Evolutionary conservation across 2,329 filamentous ascomycete species (phyloP).

Genomic region (Furcasterigmium furcatum): DNA sequence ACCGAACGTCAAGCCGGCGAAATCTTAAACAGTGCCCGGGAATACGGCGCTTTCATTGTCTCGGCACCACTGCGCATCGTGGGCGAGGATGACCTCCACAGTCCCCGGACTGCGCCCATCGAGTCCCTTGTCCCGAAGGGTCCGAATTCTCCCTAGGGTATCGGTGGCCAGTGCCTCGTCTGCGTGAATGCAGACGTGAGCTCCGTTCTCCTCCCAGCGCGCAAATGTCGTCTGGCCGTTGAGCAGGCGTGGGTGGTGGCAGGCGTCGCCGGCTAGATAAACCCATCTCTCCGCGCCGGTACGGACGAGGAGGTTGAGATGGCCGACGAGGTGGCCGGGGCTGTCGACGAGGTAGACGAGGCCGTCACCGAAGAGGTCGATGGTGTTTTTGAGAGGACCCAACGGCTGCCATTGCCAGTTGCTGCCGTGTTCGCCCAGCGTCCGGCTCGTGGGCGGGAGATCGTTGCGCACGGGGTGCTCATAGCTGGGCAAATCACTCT

Average conservation of each 20-base stretch:
- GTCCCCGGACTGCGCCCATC: background rate
- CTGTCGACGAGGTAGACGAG: background rate
- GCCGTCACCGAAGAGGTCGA: background rate
- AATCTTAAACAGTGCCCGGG: too few species aligned
- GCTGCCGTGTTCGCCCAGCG: too few species aligned
- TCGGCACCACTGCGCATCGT: background rate
- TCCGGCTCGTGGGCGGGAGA: too few species aligned
- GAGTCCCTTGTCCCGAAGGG: background rate
- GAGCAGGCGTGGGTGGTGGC: conserved; percentile 2
- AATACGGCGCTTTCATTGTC: background rate
- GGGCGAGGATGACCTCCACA: background rate
- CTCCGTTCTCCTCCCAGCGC: background rate
- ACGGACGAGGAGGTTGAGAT: background rate
- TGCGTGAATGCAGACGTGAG: conserved; percentile 1
- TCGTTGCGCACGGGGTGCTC: too few species aligned
- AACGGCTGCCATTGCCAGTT: too few species aligned
- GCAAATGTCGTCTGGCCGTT: background rate
- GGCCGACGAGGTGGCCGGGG: background rate
- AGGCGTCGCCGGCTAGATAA: background rate
- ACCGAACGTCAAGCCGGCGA: too few species aligned
- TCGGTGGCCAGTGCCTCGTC: background rate
- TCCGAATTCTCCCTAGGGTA: background rate
- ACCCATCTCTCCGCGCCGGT: background rate
- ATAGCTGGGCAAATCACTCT: too few species aligned
- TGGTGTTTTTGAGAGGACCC: too few species aligned